Conservation (phyloP, 192 early-diverging fungal species). For the Backusella luteola region DNA sequence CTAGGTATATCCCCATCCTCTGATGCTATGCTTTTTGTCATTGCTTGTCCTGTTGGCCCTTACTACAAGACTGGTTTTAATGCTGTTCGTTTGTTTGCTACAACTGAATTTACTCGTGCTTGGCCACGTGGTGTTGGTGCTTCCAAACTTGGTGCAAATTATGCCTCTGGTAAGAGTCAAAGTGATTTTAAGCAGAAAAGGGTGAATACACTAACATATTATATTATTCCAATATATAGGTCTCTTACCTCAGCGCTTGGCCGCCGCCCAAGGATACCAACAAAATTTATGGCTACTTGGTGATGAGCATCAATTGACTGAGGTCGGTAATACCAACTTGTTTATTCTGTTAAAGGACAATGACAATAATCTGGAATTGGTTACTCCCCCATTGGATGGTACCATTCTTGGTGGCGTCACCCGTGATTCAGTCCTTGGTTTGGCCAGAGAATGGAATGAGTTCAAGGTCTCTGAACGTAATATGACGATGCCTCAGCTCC, state of each 20-base stretch:
- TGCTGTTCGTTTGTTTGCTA: constrained; percentile 84
- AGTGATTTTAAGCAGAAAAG: background rate
- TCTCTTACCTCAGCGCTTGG: constrained; percentile 75
- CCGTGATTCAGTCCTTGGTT: constrained; percentile 84
- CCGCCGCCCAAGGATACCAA: constrained; percentile 85
- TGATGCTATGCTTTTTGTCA: constrained; percentile 81
- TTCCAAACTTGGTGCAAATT: constrained; percentile 88
- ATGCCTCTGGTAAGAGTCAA: constrained; percentile 68
- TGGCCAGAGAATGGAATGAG: constrained; percentile 80
- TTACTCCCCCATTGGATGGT: constrained; percentile 93
- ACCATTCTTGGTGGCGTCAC: constrained; percentile 95
- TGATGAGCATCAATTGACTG: constrained; percentile 79
- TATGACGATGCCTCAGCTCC: constrained; percentile 80
- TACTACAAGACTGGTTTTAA: constrained; percentile 95
- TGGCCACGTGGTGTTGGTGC: constrained; percentile 95
- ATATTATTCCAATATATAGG: background rate
- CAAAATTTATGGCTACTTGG: constrained; percentile 97
- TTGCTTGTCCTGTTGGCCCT: constrained; percentile 90
- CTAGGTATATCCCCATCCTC: constrained; percentile 81
- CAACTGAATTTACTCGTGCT: constrained; percentile 82
- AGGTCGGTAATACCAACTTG: constrained; percentile 97
- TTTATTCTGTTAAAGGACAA: constrained; percentile 88
- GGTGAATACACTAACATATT: too few species aligned
- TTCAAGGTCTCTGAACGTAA: constrained; percentile 86
- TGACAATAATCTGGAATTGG: constrained; percentile 75